Evolutionary conservation across 2,329 filamentous ascomycete genomes (phyloP), one percentile per base, ranked within the genome.

Genomic region (Ascomycota sp.): DNA sequence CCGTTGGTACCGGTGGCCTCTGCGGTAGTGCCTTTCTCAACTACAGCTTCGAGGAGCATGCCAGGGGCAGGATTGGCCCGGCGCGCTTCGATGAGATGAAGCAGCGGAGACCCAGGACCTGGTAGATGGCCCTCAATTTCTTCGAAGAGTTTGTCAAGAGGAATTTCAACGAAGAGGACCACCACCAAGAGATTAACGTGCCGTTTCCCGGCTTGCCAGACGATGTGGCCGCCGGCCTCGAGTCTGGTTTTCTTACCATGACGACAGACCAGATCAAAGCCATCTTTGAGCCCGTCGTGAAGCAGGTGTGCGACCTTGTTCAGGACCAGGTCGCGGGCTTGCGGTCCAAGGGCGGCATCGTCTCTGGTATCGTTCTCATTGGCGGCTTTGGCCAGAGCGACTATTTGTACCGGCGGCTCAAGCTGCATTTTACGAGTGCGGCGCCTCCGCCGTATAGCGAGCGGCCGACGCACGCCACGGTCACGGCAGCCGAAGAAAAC

Each of bases 121-220:
- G 78, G 76, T 77, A 75, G 47, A 75, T 75, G 70, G 79, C 73
- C 2, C 56, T 85, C 30, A 66, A 70, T 32, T 83, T 82, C 44
- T 86, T 82, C 48, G 79, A 86, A 42, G 77, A 85, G 44, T 83
- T 81, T 45, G 77, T 86, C 10, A 86, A 86, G 52, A 65, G 79
- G 10, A 83, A 82, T 43, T 86, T 85, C 45, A 75, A 79, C 44
- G 74, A 79, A 41, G 75, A 81, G 28, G 77, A 82, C 43, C 69
- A 78, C 37, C 63, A 72, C 29, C n/a, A n/a, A n/a, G 78, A 85
- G 45, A 68, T 83, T 34, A 82, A 82, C 33, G 66, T 85, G 4
- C 78, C 78, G 64, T 79, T 85, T 38, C 78, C 77, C 1, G 78
- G 78, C 2, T 53, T 83, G 3, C 65, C 77, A 0, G 78, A 86